Conservation (phyloP, 1,284 basidiomycete species). For the Cryptococcus sp. region DNA sequence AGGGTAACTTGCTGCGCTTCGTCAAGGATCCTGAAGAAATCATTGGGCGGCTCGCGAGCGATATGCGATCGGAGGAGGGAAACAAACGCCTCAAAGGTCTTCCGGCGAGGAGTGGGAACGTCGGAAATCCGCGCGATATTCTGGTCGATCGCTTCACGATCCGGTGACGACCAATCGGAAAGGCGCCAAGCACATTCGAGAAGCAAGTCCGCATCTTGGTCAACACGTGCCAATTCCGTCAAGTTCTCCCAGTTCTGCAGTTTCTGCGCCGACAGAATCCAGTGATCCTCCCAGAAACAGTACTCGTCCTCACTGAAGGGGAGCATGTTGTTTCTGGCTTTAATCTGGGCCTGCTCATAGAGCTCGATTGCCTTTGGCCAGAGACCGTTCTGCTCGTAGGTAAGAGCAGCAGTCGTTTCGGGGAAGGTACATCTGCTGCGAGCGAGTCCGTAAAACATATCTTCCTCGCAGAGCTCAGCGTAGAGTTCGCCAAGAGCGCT, state of each 20-base stretch:
- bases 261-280: conserved; percentile 95
- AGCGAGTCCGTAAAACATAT: conserved; percentile 97
- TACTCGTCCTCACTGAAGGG: conserved; percentile 96
- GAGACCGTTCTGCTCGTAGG: conserved; percentile 96
- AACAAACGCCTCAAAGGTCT: conserved; percentile 94
- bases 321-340: conserved; percentile 77
- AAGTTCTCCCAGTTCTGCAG: conserved; percentile 97
- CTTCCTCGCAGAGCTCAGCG: conserved; percentile 93
- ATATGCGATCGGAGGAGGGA: conserved; percentile 66
- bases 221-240: conserved; percentile 85
- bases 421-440: conserved; percentile 80
- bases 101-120: conserved; percentile 85
- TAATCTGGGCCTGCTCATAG: conserved; percentile 89
- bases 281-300: conserved; percentile 99
- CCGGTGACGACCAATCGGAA: conserved; percentile 77
- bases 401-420: conserved; percentile 90
- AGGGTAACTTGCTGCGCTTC: conserved; percentile 96
- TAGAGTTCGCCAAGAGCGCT: conserved; percentile 95
- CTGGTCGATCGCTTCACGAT: conserved; percentile 76
- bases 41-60: conserved; percentile 54
- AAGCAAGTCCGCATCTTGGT: conserved; percentile 88
- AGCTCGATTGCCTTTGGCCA: conserved; percentile 89
- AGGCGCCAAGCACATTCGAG: conserved; percentile 95
- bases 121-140: conserved; percentile 81
- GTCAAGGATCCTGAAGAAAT: conserved; percentile 85